phyloP scores from a whole-genome alignment of 805 yeast genomes.

The Barnettozyma wickerhamii region DNA sequence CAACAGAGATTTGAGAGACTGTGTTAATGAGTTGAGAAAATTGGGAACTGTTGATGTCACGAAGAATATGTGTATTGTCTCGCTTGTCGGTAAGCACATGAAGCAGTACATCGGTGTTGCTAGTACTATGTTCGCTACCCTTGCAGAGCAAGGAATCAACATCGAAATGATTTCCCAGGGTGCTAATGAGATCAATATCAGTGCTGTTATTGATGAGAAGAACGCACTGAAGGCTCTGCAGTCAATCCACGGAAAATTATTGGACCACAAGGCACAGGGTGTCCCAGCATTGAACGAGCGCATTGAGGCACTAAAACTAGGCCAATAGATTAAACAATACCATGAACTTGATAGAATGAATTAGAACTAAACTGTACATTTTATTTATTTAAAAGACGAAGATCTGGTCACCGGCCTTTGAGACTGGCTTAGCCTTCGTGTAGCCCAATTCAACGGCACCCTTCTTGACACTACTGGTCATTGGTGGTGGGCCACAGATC shows the following conservation, averaged over 20 bases:
- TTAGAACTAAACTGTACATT: background rate
- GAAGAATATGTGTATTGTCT: conserved; percentile 82
- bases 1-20: conserved; percentile 53
- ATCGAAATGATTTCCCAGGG: conserved; percentile 99
- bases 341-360: background rate
- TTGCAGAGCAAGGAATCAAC: conserved; percentile 88
- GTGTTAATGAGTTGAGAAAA: conserved; percentile 70
- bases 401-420: conserved; percentile 86
- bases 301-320: conserved; percentile 40
- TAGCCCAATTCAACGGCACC: conserved; percentile 71
- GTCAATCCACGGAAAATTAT: conserved; percentile 73
- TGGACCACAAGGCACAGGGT: conserved; percentile 40
- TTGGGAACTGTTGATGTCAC: conserved; percentile 90
- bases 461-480: conserved; percentile 82
- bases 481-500: conserved; percentile 92
- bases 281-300: conserved; percentile 35
- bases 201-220: conserved; percentile 84
- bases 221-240: conserved; percentile 84
- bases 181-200: conserved; percentile 94
- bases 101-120: conserved; percentile 95
- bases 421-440: conserved; percentile 81
- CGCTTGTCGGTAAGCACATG: conserved; percentile 96
- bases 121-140: conserved; percentile 90
- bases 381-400: conserved; percentile 59
- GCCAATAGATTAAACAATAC: conserved; percentile 17